A percentile compares a stretch with the other conserved stretches of the same genome.
phyloP scores from a whole-genome alignment of 352 stramenopile genomes.

The Elongisporangium senticosum region DNA sequence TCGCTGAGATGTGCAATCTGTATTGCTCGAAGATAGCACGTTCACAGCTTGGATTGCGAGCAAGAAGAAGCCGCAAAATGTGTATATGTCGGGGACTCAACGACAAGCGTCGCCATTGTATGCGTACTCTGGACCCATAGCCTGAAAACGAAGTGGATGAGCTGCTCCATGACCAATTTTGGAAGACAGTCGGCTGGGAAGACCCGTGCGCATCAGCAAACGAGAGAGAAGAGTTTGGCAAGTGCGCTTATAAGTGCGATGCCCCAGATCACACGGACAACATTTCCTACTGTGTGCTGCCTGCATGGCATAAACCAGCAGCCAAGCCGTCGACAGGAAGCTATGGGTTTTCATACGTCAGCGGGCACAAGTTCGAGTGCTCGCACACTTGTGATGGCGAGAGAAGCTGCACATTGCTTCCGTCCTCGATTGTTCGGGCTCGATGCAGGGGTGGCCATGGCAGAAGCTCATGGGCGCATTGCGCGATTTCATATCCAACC shows the following conservation, averaged over 20 bases:
- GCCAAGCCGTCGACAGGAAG: constrained; percentile 15
- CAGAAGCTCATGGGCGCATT: constrained; percentile 45
- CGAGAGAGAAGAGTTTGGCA: constrained; percentile 57
- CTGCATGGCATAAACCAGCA: constrained; percentile 52
- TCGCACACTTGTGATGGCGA: constrained; percentile 43
- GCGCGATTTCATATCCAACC: constrained; percentile 61
- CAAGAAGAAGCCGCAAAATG: constrained; percentile 28
- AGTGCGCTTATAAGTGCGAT: constrained; percentile 66
- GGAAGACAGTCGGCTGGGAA: constrained; percentile 69
- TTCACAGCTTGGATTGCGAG: constrained; percentile 70
- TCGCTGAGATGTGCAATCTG: constrained; percentile 77
- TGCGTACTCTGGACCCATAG: constrained; percentile 36
- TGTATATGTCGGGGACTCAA: constrained; percentile 39
- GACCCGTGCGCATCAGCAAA: constrained; percentile 54
- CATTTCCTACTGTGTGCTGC: constrained; percentile 53
- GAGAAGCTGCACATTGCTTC: constrained; percentile 72
- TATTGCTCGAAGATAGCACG: constrained; percentile 77
- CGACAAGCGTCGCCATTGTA: constrained; percentile 69
- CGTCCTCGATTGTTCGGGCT: constrained; percentile 70
- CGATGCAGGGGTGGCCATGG: constrained; percentile 64
- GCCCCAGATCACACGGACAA: constrained; percentile 59
- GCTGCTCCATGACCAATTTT: constrained; percentile 71
- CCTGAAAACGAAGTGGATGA: constrained; percentile 55
- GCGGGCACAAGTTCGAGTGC: constrained; percentile 72
- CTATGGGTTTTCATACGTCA: constrained; percentile 50